Evolutionary conservation across 768 basidiomycete species (phyloP), one percentile per base, ranked within the genome.

Genomic region (Suillus plorans): DNA sequence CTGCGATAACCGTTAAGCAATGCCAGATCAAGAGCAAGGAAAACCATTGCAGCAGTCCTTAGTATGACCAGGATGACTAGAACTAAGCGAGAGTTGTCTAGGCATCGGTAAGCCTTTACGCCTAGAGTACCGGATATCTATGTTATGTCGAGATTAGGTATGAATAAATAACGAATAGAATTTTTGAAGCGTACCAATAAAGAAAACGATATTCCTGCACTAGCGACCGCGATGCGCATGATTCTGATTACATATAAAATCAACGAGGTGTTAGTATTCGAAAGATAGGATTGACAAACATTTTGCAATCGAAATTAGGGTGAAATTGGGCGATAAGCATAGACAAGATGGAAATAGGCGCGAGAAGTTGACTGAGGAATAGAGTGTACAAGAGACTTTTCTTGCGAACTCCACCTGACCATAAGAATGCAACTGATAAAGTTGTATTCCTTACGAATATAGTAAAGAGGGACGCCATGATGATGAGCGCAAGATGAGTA

Each of bases 41-140:
- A 67, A 6, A 73, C 74, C 2, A 79, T 70, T 16, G 82, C 81
- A 28, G 80, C 78, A 31, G 75, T 68, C 63, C 83, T 82, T 25
- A 87, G 78, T 18, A 81, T 53, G 4, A 70, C 69, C 49, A 89
- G 69, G 18, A 80, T 69, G 28, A 78, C 67, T 16, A 85, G 77
- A 60, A 90, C 81, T 62, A 85, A 67, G n/a, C 79, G 79, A n/a
- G 86, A 82, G 64, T 84, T 83, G 71, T 86, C 82, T 66, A 89
- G 75, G 68, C 87, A 89, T 69, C 82, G 83, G 68, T 89, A 90
- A 10, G 85, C 87, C 71, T 90, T 90, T 69, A 85, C 77, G 16
- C 89, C 89, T 41, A 88, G 77, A 37, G 89, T 84, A 34, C 86
- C 87, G 0, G 86, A 82, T 50, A 89, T 81, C 89, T 89, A 42